Evolutionary conservation across 2,329 filamentous ascomycete genomes (phyloP).

Genomic region (Paecilomyces sp.): DNA sequence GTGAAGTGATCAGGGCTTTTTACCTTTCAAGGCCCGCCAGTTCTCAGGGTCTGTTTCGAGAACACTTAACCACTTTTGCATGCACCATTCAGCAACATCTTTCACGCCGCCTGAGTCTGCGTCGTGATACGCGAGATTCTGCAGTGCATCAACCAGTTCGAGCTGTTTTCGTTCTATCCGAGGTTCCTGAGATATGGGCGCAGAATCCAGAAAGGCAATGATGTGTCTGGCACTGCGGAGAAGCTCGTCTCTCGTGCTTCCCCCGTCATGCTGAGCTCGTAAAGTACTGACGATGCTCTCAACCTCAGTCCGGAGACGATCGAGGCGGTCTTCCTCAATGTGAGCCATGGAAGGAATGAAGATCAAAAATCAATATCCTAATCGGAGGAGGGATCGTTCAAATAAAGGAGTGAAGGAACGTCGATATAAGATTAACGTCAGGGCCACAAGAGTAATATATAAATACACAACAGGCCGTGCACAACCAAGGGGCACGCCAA

Average conservation of each 20-base stretch:
- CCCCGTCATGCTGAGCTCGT: neutral
- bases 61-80: slow-evolving; percentile 40
- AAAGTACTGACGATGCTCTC: neutral
- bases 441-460: neutral
- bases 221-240: slow-evolving; percentile 2
- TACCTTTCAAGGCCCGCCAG: slow-evolving; percentile 37
- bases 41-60: slow-evolving; percentile 39
- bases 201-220: slow-evolving; percentile 1
- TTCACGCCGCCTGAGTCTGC: slow-evolving; percentile 38
- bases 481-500: neutral
- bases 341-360: neutral
- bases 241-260: slow-evolving; percentile 8
- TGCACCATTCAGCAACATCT: slow-evolving; percentile 45
- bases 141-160: slow-evolving; percentile 36
- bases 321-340: neutral
- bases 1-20: slow-evolving; percentile 5
- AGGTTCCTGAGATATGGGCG: slow-evolving; percentile 3
- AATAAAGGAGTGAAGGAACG: neutral
- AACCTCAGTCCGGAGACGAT: neutral
- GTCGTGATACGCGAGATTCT: slow-evolving; percentile 45
- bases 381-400: neutral
- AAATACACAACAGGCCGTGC: neutral
- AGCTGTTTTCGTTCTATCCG: slow-evolving; percentile 24
- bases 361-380: neutral
- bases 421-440: neutral